Evolutionary conservation across 768 basidiomycete genomes (phyloP).

Genomic region (Exsudoporus frostii): DNA sequence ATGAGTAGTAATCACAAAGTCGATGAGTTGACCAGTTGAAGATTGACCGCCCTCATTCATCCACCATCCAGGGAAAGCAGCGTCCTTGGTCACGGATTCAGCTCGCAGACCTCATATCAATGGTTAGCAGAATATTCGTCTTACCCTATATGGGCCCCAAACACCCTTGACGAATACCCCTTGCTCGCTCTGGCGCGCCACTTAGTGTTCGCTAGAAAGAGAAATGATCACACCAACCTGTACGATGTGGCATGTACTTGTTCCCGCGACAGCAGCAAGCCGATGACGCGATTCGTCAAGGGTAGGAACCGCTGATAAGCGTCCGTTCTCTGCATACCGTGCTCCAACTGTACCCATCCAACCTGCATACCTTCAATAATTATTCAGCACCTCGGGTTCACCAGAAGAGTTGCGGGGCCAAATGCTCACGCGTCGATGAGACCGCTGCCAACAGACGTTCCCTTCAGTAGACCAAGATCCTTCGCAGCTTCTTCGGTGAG

Average conservation of each 20-base stretch:
- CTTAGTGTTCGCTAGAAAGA: not conserved
- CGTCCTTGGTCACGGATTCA: conserved; percentile 48
- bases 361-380: conserved; percentile 69
- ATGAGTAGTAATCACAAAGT: conserved; percentile 93
- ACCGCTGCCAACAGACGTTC: conserved; percentile 90
- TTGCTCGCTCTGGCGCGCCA: conserved; percentile 58
- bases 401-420: not conserved
- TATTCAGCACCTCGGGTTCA: not conserved
- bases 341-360: conserved; percentile 97
- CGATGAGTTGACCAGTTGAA: conserved; percentile 91
- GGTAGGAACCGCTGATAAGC: conserved; percentile 52
- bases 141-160: conserved; percentile 86
- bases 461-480: conserved; percentile 80
- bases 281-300: conserved; percentile 77
- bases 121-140: not conserved
- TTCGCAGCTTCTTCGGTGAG: conserved; percentile 74
- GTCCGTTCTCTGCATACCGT: conserved; percentile 52
- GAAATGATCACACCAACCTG: conserved; percentile 47
- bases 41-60: conserved; percentile 99
- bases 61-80: conserved; percentile 94
- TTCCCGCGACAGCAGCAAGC: conserved; percentile 92
- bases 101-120: not conserved
- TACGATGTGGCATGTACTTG: conserved; percentile 93
- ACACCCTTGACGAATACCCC: conserved; percentile 88
- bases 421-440: conserved; percentile 86